A percentile compares a stretch with the other conserved stretches of the same genome.
phyloP scores from a whole-genome alignment of 2,329 filamentous ascomycete genomes.

The Colletotrichum navitas region DNA sequence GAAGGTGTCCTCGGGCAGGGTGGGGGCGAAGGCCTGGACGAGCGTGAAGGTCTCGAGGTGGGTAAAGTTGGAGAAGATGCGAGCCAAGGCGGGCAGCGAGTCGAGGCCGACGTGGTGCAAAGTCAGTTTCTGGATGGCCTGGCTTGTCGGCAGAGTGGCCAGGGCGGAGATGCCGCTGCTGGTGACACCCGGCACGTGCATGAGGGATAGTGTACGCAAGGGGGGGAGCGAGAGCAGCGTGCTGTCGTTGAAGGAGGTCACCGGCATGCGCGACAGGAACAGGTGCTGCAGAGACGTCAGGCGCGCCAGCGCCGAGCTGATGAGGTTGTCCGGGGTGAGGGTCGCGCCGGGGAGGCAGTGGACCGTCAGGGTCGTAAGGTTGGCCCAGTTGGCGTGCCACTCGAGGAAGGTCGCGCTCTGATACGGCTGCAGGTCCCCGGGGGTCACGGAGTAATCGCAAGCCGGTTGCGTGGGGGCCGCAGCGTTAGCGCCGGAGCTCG shows the following conservation, averaged over 20 bases:
- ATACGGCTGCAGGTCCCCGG: conserved; percentile 56
- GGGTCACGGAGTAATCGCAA: conserved; percentile 44
- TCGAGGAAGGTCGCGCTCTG: conserved; percentile 62
- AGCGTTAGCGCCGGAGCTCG: conserved; percentile 35
- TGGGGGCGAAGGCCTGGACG: conserved; percentile 66
- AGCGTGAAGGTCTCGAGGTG: conserved; percentile 64
- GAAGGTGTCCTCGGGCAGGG: conserved; percentile 66
- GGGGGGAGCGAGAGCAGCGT: conserved; percentile 67
- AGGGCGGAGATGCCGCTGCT: conserved; percentile 68
- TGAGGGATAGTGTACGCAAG: conserved; percentile 67
- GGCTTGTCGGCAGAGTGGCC: conserved; percentile 62
- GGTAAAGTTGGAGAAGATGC: conserved; percentile 69
- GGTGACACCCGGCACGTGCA: conserved; percentile 68
- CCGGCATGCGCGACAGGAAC: conserved; percentile 69
- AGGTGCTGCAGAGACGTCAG: conserved; percentile 69
- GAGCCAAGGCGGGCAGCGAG: conserved; percentile 68
- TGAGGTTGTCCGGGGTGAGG: conserved; percentile 64
- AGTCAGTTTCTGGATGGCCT: conserved; percentile 62
- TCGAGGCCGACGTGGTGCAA: conserved; percentile 69
- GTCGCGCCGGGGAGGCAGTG: conserved; percentile 70
- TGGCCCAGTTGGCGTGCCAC: conserved; percentile 66
- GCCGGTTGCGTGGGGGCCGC: conserved; percentile 16
- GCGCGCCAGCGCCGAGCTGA: conserved; percentile 62
- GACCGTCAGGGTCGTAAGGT: conserved; percentile 68
- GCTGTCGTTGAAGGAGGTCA: conserved; percentile 68